phyloP scores from a whole-genome alignment of 257 asterid species.

The Nicotiana noctiflora region DNA sequence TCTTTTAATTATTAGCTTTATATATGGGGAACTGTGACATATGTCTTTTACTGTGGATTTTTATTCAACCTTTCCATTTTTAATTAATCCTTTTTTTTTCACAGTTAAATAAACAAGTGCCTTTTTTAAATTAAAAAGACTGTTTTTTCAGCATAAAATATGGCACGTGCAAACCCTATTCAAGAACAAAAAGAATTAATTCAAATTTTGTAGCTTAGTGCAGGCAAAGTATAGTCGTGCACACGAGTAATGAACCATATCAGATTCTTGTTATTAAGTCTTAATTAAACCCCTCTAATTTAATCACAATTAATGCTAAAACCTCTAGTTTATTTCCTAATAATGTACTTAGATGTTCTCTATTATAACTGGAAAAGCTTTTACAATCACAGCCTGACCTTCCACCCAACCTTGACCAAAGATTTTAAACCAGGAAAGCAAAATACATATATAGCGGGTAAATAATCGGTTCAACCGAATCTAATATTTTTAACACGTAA shows the following conservation, averaged over 20 bases:
- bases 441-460: neutral
- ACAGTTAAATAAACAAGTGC: neutral
- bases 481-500: neutral
- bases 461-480: neutral
- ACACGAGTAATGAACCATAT: constrained; percentile 34
- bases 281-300: neutral
- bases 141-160: constrained; percentile 2
- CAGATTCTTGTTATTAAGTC: neutral
- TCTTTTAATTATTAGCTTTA: constrained; percentile 20
- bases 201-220: constrained; percentile 11
- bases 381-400: neutral
- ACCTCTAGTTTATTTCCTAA: neutral
- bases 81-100: neutral
- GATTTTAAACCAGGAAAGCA: neutral
- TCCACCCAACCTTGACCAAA: constrained; percentile 1
- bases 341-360: constrained; percentile 3
- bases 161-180: constrained; percentile 31
- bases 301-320: neutral
- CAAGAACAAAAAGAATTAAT: neutral
- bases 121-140: neutral
- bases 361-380: neutral
- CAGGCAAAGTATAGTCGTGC: constrained; percentile 33
- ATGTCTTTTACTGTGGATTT: constrained; percentile 40
- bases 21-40: constrained; percentile 43
- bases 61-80: constrained; percentile 24